Evolutionary conservation across 1,284 basidiomycete species (phyloP).

Genomic region (Cryptococcus sp.): DNA sequence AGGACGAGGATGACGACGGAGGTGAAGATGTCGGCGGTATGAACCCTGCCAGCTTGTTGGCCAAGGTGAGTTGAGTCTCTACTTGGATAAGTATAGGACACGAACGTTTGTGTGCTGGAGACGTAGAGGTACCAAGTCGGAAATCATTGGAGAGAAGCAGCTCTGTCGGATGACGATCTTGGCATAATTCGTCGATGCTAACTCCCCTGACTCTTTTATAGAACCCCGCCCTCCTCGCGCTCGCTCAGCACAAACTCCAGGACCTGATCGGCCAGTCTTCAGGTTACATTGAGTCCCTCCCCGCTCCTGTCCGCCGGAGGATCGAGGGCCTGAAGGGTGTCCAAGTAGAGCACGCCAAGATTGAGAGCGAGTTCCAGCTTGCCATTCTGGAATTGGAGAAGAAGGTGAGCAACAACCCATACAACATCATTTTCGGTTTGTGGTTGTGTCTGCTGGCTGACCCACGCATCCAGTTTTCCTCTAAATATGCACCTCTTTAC

Average conservation of each 20-base stretch:
- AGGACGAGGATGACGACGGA: conserved; percentile 48
- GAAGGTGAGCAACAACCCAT: conserved; percentile 64
- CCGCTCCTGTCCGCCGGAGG: conserved; percentile 76
- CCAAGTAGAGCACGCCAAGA: conserved; percentile 87
- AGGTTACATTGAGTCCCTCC: conserved; percentile 84
- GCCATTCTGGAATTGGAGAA: conserved; percentile 97
- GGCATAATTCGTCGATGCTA: conserved; percentile 1
- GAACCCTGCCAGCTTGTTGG: conserved; percentile 52
- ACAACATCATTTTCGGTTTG: not conserved
- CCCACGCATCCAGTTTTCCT: conserved; percentile 67
- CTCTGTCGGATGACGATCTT: not conserved
- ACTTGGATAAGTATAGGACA: not conserved
- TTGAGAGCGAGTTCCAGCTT: conserved; percentile 94
- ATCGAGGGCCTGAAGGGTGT: conserved; percentile 93
- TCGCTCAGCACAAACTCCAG: conserved; percentile 67
- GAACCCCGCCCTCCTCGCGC: conserved; percentile 60
- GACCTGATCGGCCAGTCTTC: conserved; percentile 75
- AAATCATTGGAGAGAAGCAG: not conserved
- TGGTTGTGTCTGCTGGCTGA: not conserved
- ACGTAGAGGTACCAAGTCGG: conserved; percentile 7
- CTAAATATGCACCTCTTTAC: conserved; percentile 82
- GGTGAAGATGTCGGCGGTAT: conserved; percentile 56
- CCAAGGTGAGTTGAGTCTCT: conserved; percentile 44
- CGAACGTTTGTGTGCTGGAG: no score
- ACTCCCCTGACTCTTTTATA: conserved; percentile 31